These are phyloP conservation scores for Chaetoscypha palmicola DNA, from an alignment of 2,329 filamentous ascomycete genomes.

Conservation along the genomic window DNA sequence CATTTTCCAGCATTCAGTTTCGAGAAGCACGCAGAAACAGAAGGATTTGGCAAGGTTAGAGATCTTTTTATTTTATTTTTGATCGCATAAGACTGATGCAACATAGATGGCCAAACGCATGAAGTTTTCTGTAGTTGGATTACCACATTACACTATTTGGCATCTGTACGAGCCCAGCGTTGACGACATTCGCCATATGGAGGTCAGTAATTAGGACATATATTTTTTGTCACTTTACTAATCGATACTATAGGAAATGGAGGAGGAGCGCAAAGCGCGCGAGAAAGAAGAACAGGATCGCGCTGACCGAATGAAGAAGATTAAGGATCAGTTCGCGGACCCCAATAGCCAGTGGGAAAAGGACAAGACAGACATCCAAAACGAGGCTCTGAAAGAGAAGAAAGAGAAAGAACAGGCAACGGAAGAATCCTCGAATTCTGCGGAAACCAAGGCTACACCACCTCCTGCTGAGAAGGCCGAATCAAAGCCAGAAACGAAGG, in stretches of 20 bases:
- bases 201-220: slow-evolving; percentile 41
- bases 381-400: slow-evolving; percentile 54
- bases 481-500: slow-evolving; percentile 9
- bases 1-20: slow-evolving; percentile 99
- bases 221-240: slow-evolving; percentile 13
- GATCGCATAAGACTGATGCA: slow-evolving; percentile 11
- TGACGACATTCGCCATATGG: slow-evolving; percentile 96
- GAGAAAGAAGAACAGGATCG: slow-evolving; percentile 75
- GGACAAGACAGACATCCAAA: slow-evolving; percentile 73
- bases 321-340: slow-evolving; percentile 75
- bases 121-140: slow-evolving; percentile 88
- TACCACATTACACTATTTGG: slow-evolving; percentile 98
- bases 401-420: slow-evolving; percentile 33
- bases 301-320: slow-evolving; percentile 65
- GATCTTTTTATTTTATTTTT: neutral
- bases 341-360: slow-evolving; percentile 78
- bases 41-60: slow-evolving; percentile 92
- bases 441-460: slow-evolving; percentile 1
- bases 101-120: slow-evolving; percentile 90
- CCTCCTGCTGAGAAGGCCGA: slow-evolving; percentile 6
- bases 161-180: slow-evolving; percentile 99
- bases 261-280: slow-evolving; percentile 70
- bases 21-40: slow-evolving; percentile 96
- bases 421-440: slow-evolving; percentile 13
- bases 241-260: slow-evolving; percentile 67